Evolutionary conservation across 192 early-diverging fungal species (phyloP), one percentile per base, ranked within the genome.

Genomic region (Paraglomus brasilianum): DNA sequence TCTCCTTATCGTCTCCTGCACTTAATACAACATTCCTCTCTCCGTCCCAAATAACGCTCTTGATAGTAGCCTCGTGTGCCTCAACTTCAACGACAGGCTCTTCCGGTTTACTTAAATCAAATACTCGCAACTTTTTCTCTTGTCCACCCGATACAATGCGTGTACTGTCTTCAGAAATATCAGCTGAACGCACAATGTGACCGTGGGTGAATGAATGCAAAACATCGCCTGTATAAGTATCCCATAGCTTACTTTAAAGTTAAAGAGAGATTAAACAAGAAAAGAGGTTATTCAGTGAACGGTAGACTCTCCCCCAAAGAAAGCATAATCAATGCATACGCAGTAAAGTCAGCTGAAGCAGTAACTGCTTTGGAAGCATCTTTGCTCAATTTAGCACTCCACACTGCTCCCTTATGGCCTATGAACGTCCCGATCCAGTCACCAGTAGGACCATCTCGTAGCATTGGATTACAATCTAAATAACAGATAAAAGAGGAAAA

Each of bases 351-450:
- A 22, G 93, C 94, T 1, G 93, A 94, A n/a, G 89, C 94, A 7
- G 94, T 96, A 4, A 94, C 92, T 40, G 93, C 92, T 46, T 83
- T 81, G n/a, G 84, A 76, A 10, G 93, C 87, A 74, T 92, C 89
- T 24, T 83, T 79, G 15, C 83, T 88, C 57, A 96, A 82, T 69
- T 87, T 83, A 36, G 94, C 89, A 62, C 85, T 88, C 94, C 94
- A 94, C 4, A 96, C 92, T 0, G 93, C 93, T 45, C 93, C 93
- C 79, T 95, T 95, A 75, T 95, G 93, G 49, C 92, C 93, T 70
- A 88, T 70, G 61, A 95, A 95, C 10, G 89, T 93, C 14, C 93
- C 93, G 63, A 95, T 91, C 93, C 93, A 95, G 76, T 95, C 93
- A 56, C 93, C 93, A 2, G 93, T 95, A 45, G 85, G 82, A 8